Evolutionary conservation across 192 early-diverging fungal genomes (phyloP).

Genomic region (Coemansia sp.): DNA sequence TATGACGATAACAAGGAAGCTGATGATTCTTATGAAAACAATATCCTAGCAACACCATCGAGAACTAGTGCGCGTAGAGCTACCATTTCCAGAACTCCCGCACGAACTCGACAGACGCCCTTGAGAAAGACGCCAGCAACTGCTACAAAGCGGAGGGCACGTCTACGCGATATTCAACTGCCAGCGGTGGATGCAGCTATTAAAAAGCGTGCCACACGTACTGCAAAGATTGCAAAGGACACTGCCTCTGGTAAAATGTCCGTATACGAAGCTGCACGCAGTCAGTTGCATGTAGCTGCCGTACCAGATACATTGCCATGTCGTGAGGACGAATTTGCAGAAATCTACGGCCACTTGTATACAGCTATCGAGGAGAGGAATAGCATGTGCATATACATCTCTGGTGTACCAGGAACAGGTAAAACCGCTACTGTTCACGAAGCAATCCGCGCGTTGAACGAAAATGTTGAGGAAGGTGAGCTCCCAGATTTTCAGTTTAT

Average conservation of each 20-base stretch:
- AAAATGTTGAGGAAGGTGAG: slow-evolving; percentile 53
- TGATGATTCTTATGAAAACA: slow-evolving; percentile 10
- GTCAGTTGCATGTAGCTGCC: slow-evolving; percentile 84
- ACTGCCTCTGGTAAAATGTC: slow-evolving; percentile 29
- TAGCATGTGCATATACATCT: slow-evolving; percentile 91
- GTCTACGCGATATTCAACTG: slow-evolving; percentile 43
- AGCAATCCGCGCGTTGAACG: slow-evolving; percentile 75
- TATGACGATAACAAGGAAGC: slow-evolving; percentile 7
- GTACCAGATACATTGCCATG: slow-evolving; percentile 92
- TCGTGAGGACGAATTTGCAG: slow-evolving; percentile 86
- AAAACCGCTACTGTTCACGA: slow-evolving; percentile 94
- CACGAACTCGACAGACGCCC: slow-evolving; percentile 4
- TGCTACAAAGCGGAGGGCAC: slow-evolving; percentile 21
- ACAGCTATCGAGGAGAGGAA: slow-evolving; percentile 76
- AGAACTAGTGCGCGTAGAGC: not conserved
- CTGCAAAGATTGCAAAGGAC: slow-evolving; percentile 1
- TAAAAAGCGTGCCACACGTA: slow-evolving; percentile 19
- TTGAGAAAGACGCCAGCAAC: slow-evolving; percentile 12
- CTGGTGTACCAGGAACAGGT: slow-evolving; percentile 94
- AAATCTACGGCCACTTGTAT: slow-evolving; percentile 73
- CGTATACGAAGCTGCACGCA: slow-evolving; percentile 65
- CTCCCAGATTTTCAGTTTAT: slow-evolving; percentile 80
- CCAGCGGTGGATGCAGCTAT: slow-evolving; percentile 31
- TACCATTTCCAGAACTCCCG: not conserved
- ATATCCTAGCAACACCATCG: not conserved